Evolutionary conservation across 352 stramenopile species (phyloP).

Genomic region (Phytophthora ramorum): DNA sequence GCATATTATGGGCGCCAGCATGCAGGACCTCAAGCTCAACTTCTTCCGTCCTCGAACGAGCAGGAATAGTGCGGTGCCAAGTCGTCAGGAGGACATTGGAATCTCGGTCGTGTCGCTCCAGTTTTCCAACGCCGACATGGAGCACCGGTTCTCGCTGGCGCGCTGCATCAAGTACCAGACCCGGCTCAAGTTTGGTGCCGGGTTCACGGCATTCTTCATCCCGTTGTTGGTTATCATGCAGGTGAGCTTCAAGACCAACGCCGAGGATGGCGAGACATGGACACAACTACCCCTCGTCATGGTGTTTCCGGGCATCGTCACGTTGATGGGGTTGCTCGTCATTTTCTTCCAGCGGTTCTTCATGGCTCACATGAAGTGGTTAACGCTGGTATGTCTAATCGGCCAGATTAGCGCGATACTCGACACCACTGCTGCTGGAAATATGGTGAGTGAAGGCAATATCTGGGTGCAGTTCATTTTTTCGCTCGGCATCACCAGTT

Average conservation of each 20-base stretch:
- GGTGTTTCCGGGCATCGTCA: conserved; percentile 85
- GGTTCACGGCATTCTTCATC: conserved; percentile 85
- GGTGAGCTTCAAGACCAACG: conserved; percentile 78
- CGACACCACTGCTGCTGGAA: conserved; percentile 77
- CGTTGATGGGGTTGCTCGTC: conserved; percentile 74
- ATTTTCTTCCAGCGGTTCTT: conserved; percentile 71
- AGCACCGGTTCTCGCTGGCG: conserved; percentile 59
- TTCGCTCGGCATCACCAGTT: conserved; percentile 83
- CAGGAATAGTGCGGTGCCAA: conserved; percentile 34
- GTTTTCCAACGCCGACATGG: conserved; percentile 76
- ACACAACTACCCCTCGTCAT: conserved; percentile 76
- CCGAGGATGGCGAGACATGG: conserved; percentile 66
- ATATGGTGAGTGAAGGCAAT: conserved; percentile 80
- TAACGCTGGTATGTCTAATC: conserved; percentile 73
- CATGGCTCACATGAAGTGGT: conserved; percentile 53
- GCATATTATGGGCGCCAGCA: conserved; percentile 57
- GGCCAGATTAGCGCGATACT: conserved; percentile 78
- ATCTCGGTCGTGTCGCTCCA: conserved; percentile 77
- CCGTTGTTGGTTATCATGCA: conserved; percentile 88
- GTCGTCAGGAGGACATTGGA: conserved; percentile 79
- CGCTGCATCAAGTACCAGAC: conserved; percentile 76
- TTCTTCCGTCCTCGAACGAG: conserved; percentile 61
- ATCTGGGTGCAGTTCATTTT: conserved; percentile 91
- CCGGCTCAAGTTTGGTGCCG: conserved; percentile 73
- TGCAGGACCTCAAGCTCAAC: conserved; percentile 78